These are phyloP conservation scores for Boletus coccyginus DNA, from an alignment of 768 basidiomycete species.

Conservation along the genomic window DNA sequence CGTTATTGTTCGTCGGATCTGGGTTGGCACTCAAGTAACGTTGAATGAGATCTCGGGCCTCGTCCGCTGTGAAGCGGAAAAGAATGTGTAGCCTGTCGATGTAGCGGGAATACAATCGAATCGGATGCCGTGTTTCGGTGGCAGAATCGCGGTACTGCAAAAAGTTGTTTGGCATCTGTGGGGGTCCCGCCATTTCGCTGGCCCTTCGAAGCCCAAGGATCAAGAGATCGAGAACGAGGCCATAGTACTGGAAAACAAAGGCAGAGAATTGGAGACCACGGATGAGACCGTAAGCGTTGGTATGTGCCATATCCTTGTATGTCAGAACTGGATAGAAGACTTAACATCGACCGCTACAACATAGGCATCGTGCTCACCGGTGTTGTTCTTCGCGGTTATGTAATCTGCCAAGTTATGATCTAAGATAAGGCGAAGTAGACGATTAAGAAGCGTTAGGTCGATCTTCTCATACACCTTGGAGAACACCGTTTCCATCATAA, in stretches of 20 bases:
- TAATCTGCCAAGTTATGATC: slow-evolving; percentile 99
- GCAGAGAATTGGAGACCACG: slow-evolving; percentile 98
- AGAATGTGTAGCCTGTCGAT: slow-evolving; percentile 93
- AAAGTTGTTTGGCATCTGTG: slow-evolving; percentile 98
- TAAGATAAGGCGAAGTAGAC: slow-evolving; percentile 90
- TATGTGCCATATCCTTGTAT: slow-evolving; percentile 98
- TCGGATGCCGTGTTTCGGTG: slow-evolving; percentile 97
- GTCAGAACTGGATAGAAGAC: slow-evolving; percentile 53
- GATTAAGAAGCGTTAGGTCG: slow-evolving; percentile 92
- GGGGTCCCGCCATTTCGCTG: slow-evolving; percentile 98
- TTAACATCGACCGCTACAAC: not conserved
- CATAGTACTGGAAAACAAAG: slow-evolving; percentile 99
- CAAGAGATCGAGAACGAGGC: slow-evolving; percentile 90
- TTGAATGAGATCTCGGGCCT: slow-evolving; percentile 96
- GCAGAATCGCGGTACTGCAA: slow-evolving; percentile 93
- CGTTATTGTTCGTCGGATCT: slow-evolving; percentile 98
- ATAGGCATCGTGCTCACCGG: slow-evolving; percentile 39
- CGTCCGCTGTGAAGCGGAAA: slow-evolving; percentile 97
- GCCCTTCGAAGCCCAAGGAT: slow-evolving; percentile 97
- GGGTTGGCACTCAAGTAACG: slow-evolving; percentile 96
- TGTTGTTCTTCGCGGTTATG: slow-evolving; percentile 99
- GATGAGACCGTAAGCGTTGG: slow-evolving; percentile 95
- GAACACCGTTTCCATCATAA: slow-evolving; percentile 97
- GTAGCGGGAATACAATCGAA: slow-evolving; percentile 95
- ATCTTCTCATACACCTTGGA: slow-evolving; percentile 99